Base-by-base conservation (phyloP, 2,329 filamentous ascomycete genomes). In the Hypoxylon sp. region DNA sequence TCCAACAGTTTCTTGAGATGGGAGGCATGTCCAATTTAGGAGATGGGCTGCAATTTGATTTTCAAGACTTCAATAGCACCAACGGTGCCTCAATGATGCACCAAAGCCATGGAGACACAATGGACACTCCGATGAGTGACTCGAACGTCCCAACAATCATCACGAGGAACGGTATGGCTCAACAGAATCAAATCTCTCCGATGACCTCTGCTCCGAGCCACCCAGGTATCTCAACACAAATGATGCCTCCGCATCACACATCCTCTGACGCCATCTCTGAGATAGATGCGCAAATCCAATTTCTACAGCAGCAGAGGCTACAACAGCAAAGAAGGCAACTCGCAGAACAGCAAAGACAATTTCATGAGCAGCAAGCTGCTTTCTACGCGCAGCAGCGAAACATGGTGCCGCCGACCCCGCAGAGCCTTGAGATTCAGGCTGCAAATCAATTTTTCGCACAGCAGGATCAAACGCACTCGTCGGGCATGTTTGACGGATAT, bases 361-460 rank as follows among this genome's bases (percentile, higher is more conserved):
- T 80, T 23, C 77, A 78, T 48, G 79, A 81, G 21, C 79, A 84
- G 36, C 80, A 81, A 50, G 80, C 81, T 21, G 85, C 84, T 60
- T 87, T 85, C 74, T 89, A 86, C 74, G 77, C 81, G 7, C 85
- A 79, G 56, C 83, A 84, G 68, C 84, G 73, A 60, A 76, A 86
- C 65, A 89, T 91, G 57, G 87, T 93, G 6, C 93, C 93, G 5
- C 92, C 92, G 2, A 96, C 93, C 13, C 93, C 93, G 0, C 93
- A 92, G 77, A 95, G 93, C 76, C 85, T 93, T 25, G 92, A 95
- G 75, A 87, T 95, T 80, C 89, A 91, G 78, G 87, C 82, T 75
- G 87, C 81, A 70, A 86, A 75, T 77, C 87, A 87, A 61, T 89
- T 84, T 71, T 93, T 90, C 76, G 78, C 87, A 59, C 85, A 87